Conservation (phyloP, 2,329 filamentous ascomycete species). For the Plectosphaerella plurivora region DNA sequence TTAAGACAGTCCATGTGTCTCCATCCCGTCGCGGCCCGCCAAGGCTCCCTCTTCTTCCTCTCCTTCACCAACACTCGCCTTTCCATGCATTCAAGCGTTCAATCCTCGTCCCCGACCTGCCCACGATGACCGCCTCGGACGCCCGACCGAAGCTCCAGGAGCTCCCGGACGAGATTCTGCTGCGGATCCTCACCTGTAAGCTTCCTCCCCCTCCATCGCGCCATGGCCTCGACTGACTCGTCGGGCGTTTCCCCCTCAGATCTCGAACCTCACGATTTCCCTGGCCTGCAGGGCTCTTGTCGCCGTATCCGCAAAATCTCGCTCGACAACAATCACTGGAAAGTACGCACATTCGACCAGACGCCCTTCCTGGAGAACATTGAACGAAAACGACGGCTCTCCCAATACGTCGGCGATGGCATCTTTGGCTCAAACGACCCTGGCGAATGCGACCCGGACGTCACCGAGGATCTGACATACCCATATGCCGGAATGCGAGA, state of each 20-base stretch:
- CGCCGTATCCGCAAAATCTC: constrained; percentile 60
- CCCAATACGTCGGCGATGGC: background rate
- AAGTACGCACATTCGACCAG: constrained; percentile 65
- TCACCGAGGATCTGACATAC: background rate
- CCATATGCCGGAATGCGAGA: constrained; percentile 8
- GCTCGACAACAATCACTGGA: constrained; percentile 75
- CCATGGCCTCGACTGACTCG: background rate
- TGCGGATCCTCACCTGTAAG: constrained; percentile 46
- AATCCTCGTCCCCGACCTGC: too few species aligned
- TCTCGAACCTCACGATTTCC: constrained; percentile 60
- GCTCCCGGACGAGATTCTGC: constrained; percentile 60
- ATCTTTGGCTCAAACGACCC: background rate
- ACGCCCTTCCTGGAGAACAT: constrained; percentile 64
- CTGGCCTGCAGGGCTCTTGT: constrained; percentile 65
- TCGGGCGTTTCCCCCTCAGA: constrained; percentile 33
- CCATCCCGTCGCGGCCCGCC: too few species aligned
- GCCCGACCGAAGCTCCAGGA: constrained; percentile 32
- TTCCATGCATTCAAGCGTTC: too few species aligned
- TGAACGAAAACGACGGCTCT: constrained; percentile 42
- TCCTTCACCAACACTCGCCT: too few species aligned
- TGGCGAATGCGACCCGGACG: background rate
- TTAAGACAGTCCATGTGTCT: too few species aligned
- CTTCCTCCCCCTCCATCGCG: background rate
- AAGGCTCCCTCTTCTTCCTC: too few species aligned
- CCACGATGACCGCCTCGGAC: too few species aligned